Base-by-base conservation (phyloP, 495 filamentous ascomycete genomes). In the Tuber umbilicatum region DNA sequence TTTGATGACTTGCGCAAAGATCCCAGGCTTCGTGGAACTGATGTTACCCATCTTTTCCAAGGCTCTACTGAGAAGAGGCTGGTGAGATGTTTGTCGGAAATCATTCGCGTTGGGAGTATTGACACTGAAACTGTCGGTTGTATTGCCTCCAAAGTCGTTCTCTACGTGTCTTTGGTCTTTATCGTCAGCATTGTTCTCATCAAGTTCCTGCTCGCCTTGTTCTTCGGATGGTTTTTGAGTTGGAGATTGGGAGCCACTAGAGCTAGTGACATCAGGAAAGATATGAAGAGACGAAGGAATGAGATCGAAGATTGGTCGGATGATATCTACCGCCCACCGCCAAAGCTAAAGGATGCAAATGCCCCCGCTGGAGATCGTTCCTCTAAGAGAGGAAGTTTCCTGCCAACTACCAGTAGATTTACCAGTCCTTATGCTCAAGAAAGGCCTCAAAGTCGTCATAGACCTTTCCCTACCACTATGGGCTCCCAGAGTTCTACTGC, bases 291-390 rank as follows among this genome's bases (percentile, higher is more conserved):
- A 82, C 89, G 96, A 68, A 90, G 94, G 73, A 90, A 93, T 75
- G 93, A 98, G 82, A 99, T 99, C 73, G 96, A 99, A 84, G 94
- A 97, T 77, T 99, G 96, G 96, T 91, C 90, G 19, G 94, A 99
- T 75, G 96, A 99, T 78, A 98, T 98, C 80, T 97, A 98, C 80
- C 90, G 93, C 40, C 91, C 94, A 17, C 92, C 93, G 3, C 92
- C 92, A 73, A 90, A 93, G 69, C 85, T 97, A 76, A 94, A 97
- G 75, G 84, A 89, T 70, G 86, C 86, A 7, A 88, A 86, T 82
- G 86, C 88, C 77, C 84, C 87, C 73, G 85, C 84, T 50, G 88
- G 88, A 16, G 93, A 95, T 76, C 87, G 91, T 47, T 84, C 85
- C 64, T 93, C 87, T 86, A 97, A 97, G 85, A 90, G 95, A 74